phyloP scores from a whole-genome alignment of 2,329 filamentous ascomycete species.

The Lasiodiplodia citricola region DNA sequence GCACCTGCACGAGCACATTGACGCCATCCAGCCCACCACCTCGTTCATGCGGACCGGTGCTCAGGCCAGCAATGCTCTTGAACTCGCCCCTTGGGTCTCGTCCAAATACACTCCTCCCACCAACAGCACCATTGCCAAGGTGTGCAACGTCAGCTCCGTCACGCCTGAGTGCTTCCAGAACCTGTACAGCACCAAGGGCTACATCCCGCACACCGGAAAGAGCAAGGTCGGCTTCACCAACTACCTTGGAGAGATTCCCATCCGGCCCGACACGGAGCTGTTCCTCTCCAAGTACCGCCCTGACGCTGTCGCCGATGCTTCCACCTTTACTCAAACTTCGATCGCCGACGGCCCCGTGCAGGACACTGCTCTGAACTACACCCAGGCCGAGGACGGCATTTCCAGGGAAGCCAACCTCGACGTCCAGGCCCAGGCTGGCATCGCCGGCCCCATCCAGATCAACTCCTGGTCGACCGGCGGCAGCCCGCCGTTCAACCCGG shows the following conservation, averaged over 20 bases:
- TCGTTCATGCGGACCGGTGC: conserved; percentile 45
- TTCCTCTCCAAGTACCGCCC: conserved; percentile 59
- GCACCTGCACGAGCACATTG: conserved; percentile 47
- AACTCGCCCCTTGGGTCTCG: not conserved
- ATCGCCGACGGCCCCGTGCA: conserved; percentile 34
- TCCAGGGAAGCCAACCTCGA: conserved; percentile 66
- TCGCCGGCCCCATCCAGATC: conserved; percentile 61
- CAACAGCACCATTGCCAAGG: conserved; percentile 24
- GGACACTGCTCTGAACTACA: conserved; percentile 23
- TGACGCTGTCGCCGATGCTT: conserved; percentile 50
- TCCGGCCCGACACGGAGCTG: conserved; percentile 59
- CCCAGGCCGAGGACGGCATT: conserved; percentile 6
- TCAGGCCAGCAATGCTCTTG: conserved; percentile 3
- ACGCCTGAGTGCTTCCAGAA: conserved; percentile 61
- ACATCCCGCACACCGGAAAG: conserved; percentile 55
- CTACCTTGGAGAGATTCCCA: conserved; percentile 57
- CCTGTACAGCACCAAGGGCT: conserved; percentile 61
- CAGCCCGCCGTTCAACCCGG: conserved; percentile 54
- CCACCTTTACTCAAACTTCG: conserved; percentile 51
- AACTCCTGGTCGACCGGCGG: conserved; percentile 66
- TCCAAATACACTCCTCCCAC: not conserved
- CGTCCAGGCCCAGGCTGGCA: conserved; percentile 63
- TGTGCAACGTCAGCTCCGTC: conserved; percentile 41
- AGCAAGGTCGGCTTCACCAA: conserved; percentile 57
- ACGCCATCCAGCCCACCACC: conserved; percentile 59